phyloP scores from a whole-genome alignment of 2,329 filamentous ascomycete genomes.

The Metarhizium anisopliae region DNA sequence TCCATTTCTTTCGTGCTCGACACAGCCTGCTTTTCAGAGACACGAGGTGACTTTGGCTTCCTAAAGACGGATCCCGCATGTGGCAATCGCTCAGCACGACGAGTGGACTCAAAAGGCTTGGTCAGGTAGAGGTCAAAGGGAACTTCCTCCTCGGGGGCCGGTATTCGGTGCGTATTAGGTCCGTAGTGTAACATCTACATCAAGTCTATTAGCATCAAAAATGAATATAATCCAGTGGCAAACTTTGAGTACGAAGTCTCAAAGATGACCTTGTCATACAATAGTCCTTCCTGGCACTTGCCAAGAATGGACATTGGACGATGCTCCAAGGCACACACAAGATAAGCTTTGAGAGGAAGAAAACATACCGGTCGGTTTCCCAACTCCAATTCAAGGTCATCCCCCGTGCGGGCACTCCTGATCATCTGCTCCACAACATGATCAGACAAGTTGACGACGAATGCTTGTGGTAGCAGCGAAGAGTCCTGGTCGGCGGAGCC shows the following conservation, averaged over 20 bases:
- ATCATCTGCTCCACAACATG: constrained; percentile 55
- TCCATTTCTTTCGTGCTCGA: constrained; percentile 23
- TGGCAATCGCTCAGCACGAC: constrained; percentile 38
- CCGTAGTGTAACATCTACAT: constrained; percentile 46
- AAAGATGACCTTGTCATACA: background rate
- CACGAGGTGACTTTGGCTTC: constrained; percentile 22
- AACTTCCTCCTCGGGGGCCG: constrained; percentile 33
- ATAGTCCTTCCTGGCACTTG: background rate
- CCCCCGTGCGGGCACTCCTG: constrained; percentile 46
- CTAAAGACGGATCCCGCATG: constrained; percentile 43
- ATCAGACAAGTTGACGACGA: constrained; percentile 49
- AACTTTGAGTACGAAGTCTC: constrained; percentile 7
- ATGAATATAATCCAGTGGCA: constrained; percentile 1
- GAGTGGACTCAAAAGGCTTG: constrained; percentile 37
- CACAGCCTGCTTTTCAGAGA: constrained; percentile 12
- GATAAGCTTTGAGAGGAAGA: background rate
- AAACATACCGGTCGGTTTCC: constrained; percentile 50
- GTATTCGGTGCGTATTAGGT: constrained; percentile 37
- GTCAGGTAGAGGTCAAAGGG: constrained; percentile 50
- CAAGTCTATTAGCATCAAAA: background rate
- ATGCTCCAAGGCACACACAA: background rate
- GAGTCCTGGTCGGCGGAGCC: constrained; percentile 35
- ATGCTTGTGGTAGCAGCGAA: constrained; percentile 43
- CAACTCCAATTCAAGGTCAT: constrained; percentile 47
- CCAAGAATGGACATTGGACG: background rate